Conservation (phyloP, 2,329 filamentous ascomycete genomes). For the Talaromyces sp. region DNA sequence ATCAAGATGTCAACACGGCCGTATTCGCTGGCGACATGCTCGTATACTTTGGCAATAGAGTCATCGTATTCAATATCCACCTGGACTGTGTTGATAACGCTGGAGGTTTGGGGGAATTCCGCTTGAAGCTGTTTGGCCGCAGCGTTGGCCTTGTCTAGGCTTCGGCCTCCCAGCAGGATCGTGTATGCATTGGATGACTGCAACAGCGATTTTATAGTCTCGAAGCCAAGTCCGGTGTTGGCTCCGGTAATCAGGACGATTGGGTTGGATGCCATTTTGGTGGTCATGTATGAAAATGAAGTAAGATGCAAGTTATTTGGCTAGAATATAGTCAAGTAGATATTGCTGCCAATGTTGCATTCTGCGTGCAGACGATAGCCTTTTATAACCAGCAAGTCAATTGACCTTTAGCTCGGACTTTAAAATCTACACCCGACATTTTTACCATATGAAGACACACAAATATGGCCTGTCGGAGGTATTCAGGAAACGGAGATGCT, state of each 20-base stretch:
- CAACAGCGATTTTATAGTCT: constrained; percentile 51
- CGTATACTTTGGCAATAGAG: constrained; percentile 45
- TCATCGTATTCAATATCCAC: constrained; percentile 51
- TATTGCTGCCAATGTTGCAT: background rate
- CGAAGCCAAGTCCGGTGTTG: constrained; percentile 56
- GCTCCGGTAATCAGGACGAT: constrained; percentile 55
- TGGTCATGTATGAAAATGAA: background rate
- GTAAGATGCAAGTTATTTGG: too few species aligned
- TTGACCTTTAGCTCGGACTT: background rate
- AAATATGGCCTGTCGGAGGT: background rate
- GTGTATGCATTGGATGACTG: constrained; percentile 44
- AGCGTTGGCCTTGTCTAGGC: constrained; percentile 44
- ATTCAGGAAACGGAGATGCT: background rate
- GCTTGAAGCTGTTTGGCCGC: constrained; percentile 39
- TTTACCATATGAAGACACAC: background rate
- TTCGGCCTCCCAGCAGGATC: constrained; percentile 52
- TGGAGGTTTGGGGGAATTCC: constrained; percentile 37
- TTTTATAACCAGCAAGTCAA: background rate
- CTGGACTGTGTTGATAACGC: constrained; percentile 42
- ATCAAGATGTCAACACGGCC: constrained; percentile 49
- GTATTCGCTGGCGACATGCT: constrained; percentile 36
- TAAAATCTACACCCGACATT: background rate
- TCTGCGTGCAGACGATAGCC: background rate
- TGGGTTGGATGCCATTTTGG: background rate
- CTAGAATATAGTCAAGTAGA: background rate